A percentile compares a stretch with the other conserved stretches of the same genome.
Conservation (phyloP, 2,329 filamentous ascomycete genomes). For the Colletotrichum simmondsii region DNA sequence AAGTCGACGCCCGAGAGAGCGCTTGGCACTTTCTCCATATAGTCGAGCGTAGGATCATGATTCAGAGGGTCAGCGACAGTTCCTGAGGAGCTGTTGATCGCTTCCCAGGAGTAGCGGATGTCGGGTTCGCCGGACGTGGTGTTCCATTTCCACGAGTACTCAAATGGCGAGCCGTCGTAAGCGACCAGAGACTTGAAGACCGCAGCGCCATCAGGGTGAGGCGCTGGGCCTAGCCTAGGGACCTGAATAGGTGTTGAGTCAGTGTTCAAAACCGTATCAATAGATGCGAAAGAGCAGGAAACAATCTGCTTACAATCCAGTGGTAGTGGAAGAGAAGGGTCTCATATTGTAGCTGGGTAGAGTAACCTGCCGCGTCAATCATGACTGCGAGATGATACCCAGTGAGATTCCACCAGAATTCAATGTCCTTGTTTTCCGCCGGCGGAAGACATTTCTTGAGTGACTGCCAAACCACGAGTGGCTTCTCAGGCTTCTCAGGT, state of each 20-base stretch:
- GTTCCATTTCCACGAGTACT: conserved; percentile 33
- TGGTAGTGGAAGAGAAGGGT: conserved; percentile 25
- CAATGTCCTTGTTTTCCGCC: not conserved
- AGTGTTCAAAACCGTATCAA: not conserved
- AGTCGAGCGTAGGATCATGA: not conserved
- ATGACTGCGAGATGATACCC: not conserved
- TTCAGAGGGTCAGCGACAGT: too few species aligned
- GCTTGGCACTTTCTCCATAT: not conserved
- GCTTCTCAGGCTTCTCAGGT: too few species aligned
- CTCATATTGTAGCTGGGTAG: not conserved
- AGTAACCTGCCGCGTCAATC: not conserved
- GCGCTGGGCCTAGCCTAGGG: not conserved
- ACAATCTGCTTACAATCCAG: conserved; percentile 11
- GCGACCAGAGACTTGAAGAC: too few species aligned
- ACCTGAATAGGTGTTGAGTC: not conserved
- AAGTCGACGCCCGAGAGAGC: too few species aligned
- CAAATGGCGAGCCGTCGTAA: conserved; percentile 17
- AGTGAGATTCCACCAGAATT: conserved; percentile 5
- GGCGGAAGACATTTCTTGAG: not conserved
- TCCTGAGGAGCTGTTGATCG: not conserved
- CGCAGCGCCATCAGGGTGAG: too few species aligned
- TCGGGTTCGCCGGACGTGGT: conserved; percentile 1
- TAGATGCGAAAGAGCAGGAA: not conserved
- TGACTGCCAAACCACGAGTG: too few species aligned
- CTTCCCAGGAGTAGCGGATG: conserved; percentile 24